Evolutionary conservation across 2,329 filamentous ascomycete species (phyloP).

Genomic region (Colletotrichum tanaceti): DNA sequence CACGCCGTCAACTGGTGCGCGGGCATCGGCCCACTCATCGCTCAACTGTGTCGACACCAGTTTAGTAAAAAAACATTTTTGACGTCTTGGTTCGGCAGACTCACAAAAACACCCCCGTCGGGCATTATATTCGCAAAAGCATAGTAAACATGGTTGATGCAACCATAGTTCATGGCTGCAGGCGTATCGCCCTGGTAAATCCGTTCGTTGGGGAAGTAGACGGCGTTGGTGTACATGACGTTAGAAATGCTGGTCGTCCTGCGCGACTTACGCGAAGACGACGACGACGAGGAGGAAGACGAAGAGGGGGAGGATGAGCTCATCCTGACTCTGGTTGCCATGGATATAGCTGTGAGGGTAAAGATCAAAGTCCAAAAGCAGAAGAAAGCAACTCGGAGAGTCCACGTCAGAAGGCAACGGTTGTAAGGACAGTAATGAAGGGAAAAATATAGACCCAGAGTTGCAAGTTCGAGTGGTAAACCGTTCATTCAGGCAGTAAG

Average conservation of each 20-base stretch:
- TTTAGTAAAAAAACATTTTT: no score
- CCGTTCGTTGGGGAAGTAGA: constrained; percentile 85
- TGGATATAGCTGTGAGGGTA: neutral
- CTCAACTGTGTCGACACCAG: constrained; percentile 66
- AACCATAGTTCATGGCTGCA: constrained; percentile 77
- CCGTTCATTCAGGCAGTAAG: constrained; percentile 41
- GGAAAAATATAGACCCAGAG: constrained; percentile 33
- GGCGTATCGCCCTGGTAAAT: constrained; percentile 80
- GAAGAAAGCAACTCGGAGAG: constrained; percentile 1
- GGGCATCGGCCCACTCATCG: constrained; percentile 81
- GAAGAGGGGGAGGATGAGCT: constrained; percentile 55
- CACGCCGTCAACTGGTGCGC: constrained; percentile 77
- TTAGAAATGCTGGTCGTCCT: constrained; percentile 58
- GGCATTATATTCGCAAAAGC: constrained; percentile 80
- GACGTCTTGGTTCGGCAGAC: constrained; percentile 50
- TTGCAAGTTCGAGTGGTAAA: constrained; percentile 37
- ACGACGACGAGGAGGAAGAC: constrained; percentile 55
- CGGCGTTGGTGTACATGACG: constrained; percentile 76
- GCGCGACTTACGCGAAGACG: constrained; percentile 60
- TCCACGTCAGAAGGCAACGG: constrained; percentile 21
- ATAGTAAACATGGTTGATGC: constrained; percentile 85
- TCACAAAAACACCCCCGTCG: constrained; percentile 81
- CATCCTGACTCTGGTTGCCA: constrained; percentile 45
- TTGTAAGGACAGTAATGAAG: constrained; percentile 39
- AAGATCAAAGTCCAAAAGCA: neutral